Base-by-base conservation (phyloP, 2,329 filamentous ascomycete genomes). In the Colletotrichum somersetense region DNA sequence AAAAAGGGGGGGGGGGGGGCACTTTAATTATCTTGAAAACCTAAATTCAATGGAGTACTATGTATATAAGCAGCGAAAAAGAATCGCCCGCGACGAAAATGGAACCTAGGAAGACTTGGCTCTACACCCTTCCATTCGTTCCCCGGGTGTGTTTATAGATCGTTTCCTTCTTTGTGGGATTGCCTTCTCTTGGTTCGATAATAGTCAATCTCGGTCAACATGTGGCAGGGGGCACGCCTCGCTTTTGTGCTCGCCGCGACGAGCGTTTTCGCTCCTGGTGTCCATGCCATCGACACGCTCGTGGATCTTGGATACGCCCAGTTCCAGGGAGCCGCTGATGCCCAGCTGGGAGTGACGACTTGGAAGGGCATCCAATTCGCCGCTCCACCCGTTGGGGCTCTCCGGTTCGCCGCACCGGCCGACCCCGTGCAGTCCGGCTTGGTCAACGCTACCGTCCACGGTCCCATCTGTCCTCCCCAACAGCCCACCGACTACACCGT, bases 341-440 rank as follows among this genome's bases (percentile, higher is more conserved):
- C 83, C 5, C 77, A 83, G 1, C 82, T 87, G 1, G 91, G 90
- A 1, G 82, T 94, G 59, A 89, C 88, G 2, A 86, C 91, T 79
- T 96, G 92, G 92, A 85, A 93, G 10, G 93, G 92, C 1, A 89
- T 96, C 74, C 89, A 92, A 55, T 96, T 90, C 82, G 93, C 93
- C 1, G 90, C 91, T 6, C 85, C 92, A 18, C 93, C 93, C 0
- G 68, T 92, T 2, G 91, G 90, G 1, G 76, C 87, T 7, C 78
- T 93, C 72, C 87, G 93, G 26, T 96, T 95, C 77, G 84, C 86
- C 65, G 89, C 90, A 16, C 92, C 93, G 0, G 83, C 87, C 76
- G 90, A 93, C 78, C 74, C 81, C 0, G 75, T 78, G 1, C 81
- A 83, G 23, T 71, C 80, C 2, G 83, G 81, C 1, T 77, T 88